Evolutionary conservation across 2,329 filamentous ascomycete genomes (phyloP).

Genomic region (Colletotrichum acutatum): DNA sequence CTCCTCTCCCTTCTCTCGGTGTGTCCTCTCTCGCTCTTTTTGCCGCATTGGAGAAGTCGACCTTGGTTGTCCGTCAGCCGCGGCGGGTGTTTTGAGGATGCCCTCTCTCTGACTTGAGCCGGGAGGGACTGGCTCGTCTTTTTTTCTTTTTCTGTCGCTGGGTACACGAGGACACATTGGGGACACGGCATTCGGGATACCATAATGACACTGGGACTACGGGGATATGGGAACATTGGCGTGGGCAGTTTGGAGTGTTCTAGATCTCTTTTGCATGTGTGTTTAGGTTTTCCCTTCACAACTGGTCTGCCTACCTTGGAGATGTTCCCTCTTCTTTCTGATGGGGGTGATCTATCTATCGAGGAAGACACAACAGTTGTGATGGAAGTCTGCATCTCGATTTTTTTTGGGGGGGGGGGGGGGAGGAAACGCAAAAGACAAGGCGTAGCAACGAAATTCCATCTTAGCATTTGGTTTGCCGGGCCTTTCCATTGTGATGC

Average conservation of each 20-base stretch:
- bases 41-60: too few species aligned
- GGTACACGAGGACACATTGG: neutral
- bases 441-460: neutral
- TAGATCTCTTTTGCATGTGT: neutral
- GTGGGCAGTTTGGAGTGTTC: neutral
- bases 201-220: too few species aligned
- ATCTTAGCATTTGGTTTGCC: neutral
- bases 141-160: too few species aligned
- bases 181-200: neutral
- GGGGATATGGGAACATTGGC: neutral
- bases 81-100: too few species aligned
- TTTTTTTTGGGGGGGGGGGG: too few species aligned
- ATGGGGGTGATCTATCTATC: neutral
- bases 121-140: too few species aligned
- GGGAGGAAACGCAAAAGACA: neutral
- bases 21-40: too few species aligned
- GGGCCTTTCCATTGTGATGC: too few species aligned
- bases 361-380: neutral
- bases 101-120: too few species aligned
- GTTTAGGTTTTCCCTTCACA: neutral
- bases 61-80: too few species aligned
- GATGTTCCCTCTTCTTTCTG: neutral
- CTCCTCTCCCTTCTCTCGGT: too few species aligned
- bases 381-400: neutral
- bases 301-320: neutral